A percentile compares a stretch with the other conserved stretches of the same genome.
phyloP scores from a whole-genome alignment of 2,329 filamentous ascomycete genomes.

The Aspergillus costaricaensis region DNA sequence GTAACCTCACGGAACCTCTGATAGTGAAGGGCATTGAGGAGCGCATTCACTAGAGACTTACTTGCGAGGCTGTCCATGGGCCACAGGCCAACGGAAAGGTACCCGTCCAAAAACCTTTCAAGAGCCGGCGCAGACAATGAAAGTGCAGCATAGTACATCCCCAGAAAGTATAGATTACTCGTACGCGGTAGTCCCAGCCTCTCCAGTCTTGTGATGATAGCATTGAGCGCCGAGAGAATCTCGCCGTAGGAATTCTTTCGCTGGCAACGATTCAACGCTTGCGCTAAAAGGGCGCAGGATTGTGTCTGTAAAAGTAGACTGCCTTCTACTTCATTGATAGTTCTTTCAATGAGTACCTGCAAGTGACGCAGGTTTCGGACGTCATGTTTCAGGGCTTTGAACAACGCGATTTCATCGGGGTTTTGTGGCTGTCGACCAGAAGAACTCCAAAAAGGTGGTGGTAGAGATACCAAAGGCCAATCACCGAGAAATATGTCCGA shows the following conservation, averaged over 20 bases:
- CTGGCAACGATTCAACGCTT: constrained; percentile 28
- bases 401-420: neutral
- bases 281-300: constrained; percentile 15
- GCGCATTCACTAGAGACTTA: constrained; percentile 25
- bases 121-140: constrained; percentile 33
- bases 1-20: constrained; percentile 23
- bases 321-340: constrained; percentile 18
- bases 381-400: constrained; percentile 3
- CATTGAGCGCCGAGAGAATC: constrained; percentile 34
- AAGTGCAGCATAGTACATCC: constrained; percentile 36
- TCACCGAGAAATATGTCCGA: constrained; percentile 23
- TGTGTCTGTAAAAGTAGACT: constrained; percentile 12
- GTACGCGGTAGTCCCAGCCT: constrained; percentile 19
- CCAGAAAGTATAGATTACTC: constrained; percentile 22
- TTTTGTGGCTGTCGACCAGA: constrained; percentile 15
- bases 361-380: constrained; percentile 19
- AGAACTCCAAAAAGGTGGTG: constrained; percentile 25
- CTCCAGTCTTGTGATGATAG: constrained; percentile 31
- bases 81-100: constrained; percentile 6
- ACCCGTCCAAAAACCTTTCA: constrained; percentile 27
- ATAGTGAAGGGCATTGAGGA: constrained; percentile 24
- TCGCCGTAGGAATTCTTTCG: constrained; percentile 31
- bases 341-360: constrained; percentile 28
- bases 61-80: constrained; percentile 12
- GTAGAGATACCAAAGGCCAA: constrained; percentile 25